phyloP scores from a whole-genome alignment of 441 rosid genomes.

The Mallotus repandus region DNA sequence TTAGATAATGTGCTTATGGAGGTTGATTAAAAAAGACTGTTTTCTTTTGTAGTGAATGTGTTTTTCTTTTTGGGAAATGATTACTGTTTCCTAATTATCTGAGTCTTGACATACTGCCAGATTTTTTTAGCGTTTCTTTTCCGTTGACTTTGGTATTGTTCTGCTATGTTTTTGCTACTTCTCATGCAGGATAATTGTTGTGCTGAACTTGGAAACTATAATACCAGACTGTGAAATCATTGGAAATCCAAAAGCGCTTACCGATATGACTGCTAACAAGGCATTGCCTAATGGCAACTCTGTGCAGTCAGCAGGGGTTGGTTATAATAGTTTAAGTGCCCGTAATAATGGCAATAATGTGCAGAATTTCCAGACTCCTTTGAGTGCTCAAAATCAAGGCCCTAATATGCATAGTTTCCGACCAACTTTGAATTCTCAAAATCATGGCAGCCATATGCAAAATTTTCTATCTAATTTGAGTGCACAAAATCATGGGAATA shows the following conservation, averaged over 20 bases:
- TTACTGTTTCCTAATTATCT: background rate
- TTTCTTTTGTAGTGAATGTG: background rate
- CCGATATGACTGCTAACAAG: conserved; percentile 42
- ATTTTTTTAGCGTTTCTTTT: conserved; percentile 4
- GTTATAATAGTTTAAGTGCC: conserved; percentile 21
- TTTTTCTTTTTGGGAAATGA: background rate
- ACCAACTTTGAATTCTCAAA: conserved; percentile 23
- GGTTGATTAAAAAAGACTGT: background rate
- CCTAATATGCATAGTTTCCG: conserved; percentile 9
- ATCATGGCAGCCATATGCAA: conserved; percentile 34
- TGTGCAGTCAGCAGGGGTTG: conserved; percentile 29
- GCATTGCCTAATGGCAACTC: conserved; percentile 31
- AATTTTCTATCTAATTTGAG: conserved; percentile 41
- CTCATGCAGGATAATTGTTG: conserved; percentile 65
- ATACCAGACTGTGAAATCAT: conserved; percentile 61
- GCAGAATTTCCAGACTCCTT: conserved; percentile 20
- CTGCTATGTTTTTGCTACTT: conserved; percentile 9
- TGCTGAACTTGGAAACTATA: conserved; percentile 82
- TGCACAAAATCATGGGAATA: conserved; percentile 36
- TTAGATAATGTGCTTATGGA: background rate
- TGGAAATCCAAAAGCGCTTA: conserved; percentile 60
- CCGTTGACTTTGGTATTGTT: conserved; percentile 14
- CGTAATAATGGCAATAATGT: conserved; percentile 11
- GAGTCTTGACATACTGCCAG: background rate
- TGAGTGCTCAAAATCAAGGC: conserved; percentile 21